Conservation (phyloP, 495 filamentous ascomycete genomes). For the Hapsidospora chrysogenum region DNA sequence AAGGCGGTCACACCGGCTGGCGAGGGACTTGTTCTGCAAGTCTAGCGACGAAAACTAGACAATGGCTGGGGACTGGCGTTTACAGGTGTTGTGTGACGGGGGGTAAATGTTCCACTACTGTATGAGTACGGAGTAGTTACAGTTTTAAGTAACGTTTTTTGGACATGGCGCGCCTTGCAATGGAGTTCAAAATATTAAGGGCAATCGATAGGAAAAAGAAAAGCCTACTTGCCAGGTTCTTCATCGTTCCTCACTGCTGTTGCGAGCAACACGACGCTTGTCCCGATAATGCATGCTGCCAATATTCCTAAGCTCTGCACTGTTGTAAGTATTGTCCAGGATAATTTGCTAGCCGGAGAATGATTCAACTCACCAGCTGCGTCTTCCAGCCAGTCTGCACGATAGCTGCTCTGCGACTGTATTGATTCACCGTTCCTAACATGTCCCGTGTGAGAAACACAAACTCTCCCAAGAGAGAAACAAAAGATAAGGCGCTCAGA, state of each 20-base stretch:
- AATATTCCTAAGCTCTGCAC: slow-evolving; percentile 42
- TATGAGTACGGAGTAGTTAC: background rate
- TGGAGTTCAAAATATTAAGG: too few relatives aligned
- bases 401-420: slow-evolving; percentile 57
- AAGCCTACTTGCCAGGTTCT: too few relatives aligned
- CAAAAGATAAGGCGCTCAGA: background rate
- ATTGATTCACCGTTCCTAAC: slow-evolving; percentile 64
- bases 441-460: background rate
- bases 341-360: background rate
- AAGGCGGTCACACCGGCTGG: slow-evolving; percentile 1
- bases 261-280: slow-evolving; percentile 41
- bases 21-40: slow-evolving; percentile 17
- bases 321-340: background rate
- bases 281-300: slow-evolving; percentile 62
- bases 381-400: slow-evolving; percentile 94
- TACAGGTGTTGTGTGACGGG: background rate
- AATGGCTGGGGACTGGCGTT: background rate
- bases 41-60: too few relatives aligned
- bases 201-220: too few relatives aligned
- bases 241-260: background rate
- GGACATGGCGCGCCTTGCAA: too few relatives aligned
- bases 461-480: background rate
- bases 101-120: background rate
- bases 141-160: too few relatives aligned
- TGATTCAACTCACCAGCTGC: slow-evolving; percentile 41